phyloP scores from a whole-genome alignment of 2,329 filamentous ascomycete species.

The Cytospora schulzeri region DNA sequence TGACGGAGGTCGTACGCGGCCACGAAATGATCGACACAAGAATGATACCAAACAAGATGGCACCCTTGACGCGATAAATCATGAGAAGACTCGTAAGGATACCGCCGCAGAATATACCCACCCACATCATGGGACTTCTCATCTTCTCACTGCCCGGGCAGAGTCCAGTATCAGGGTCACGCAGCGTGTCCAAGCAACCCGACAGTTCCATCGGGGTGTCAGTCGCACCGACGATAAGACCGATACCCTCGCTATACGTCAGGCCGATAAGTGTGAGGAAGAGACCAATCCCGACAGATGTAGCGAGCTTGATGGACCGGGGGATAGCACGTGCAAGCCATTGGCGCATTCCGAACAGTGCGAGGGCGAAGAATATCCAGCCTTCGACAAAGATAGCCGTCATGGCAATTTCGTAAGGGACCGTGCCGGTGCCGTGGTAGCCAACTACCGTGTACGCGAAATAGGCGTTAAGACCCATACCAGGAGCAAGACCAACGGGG shows the following conservation, averaged over 20 bases:
- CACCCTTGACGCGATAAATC: conserved; percentile 85
- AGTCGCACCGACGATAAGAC: conserved; percentile 69
- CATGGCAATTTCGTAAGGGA: conserved; percentile 75
- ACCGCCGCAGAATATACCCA: conserved; percentile 85
- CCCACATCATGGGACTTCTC: conserved; percentile 82
- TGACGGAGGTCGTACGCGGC: conserved; percentile 75
- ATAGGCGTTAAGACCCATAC: conserved; percentile 85
- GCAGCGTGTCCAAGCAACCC: conserved; percentile 60
- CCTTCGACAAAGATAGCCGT: conserved; percentile 90
- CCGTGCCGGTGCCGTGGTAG: conserved; percentile 69
- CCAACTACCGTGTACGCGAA: conserved; percentile 84
- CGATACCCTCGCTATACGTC: conserved; percentile 82
- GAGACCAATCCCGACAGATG: conserved; percentile 81
- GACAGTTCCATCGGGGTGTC: conserved; percentile 74
- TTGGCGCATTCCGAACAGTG: conserved; percentile 79
- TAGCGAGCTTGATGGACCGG: conserved; percentile 82
- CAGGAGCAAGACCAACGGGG: conserved; percentile 71
- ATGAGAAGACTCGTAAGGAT: conserved; percentile 78
- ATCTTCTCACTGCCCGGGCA: conserved; percentile 72
- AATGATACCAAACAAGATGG: conserved; percentile 80
- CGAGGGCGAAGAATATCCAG: conserved; percentile 79
- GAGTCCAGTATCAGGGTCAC: conserved; percentile 48
- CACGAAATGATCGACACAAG: conserved; percentile 88
- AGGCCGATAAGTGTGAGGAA: conserved; percentile 77
- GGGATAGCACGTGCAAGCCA: conserved; percentile 87